Evolutionary conservation across 2,329 filamentous ascomycete genomes (phyloP).

Genomic region (Tolypocladium amazonense): DNA sequence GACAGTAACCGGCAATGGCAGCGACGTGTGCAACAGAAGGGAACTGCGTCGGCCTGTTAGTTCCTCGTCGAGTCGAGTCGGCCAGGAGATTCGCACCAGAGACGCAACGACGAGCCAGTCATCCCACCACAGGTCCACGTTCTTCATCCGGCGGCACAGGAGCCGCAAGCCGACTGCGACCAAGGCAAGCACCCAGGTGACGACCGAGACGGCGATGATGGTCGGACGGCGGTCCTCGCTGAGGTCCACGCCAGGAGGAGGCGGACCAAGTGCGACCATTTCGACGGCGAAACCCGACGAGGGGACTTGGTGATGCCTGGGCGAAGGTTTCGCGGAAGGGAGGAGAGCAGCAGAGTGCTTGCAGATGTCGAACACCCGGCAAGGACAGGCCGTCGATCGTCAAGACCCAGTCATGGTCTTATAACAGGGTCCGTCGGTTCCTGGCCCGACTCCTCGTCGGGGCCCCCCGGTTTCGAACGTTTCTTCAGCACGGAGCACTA

Average conservation of each 20-base stretch:
- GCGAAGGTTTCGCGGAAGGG: not conserved
- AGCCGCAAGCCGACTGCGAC: conserved; percentile 9
- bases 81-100: conserved; percentile 7
- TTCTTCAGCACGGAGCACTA: not conserved
- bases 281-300: not conserved
- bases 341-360: not conserved
- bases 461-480: not conserved
- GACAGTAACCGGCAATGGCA: conserved; percentile 7
- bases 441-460: not conserved
- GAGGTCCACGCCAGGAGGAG: conserved; percentile 11
- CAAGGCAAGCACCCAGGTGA: conserved; percentile 8
- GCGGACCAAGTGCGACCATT: not conserved
- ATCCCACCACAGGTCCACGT: conserved; percentile 10
- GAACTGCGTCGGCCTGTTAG: not conserved
- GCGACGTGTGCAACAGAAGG: conserved; percentile 7
- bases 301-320: not conserved
- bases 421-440: not conserved
- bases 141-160: conserved; percentile 8
- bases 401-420: not conserved
- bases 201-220: conserved; percentile 7
- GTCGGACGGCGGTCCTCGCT: conserved; percentile 6
- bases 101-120: conserved; percentile 13
- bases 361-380: not conserved
- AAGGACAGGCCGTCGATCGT: not conserved
- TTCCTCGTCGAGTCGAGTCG: not conserved